Evolutionary conservation across 2,329 filamentous ascomycete genomes (phyloP), one percentile per base, ranked within the genome.

Genomic region (Xylariaceae sp.): DNA sequence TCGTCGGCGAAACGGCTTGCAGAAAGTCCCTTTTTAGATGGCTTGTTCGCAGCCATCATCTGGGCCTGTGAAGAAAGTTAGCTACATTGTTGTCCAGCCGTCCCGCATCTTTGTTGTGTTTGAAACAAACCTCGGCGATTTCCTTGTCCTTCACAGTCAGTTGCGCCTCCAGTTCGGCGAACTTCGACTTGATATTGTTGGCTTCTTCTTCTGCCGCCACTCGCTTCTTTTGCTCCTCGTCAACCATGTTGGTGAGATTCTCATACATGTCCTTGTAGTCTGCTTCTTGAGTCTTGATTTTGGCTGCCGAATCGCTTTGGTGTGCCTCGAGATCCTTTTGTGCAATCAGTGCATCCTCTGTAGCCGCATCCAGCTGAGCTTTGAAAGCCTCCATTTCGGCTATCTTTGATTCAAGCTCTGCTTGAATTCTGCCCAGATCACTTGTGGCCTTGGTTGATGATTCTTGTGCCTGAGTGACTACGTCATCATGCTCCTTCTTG

Each of bases 181-280:
- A 64, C 44, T 55, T 55, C 12, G 61, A 57, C 54, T 60, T 60
- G 38, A 60, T 55, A 35, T 61, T 59, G 19, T 52, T 51, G 21
- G 61, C 57, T 46, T 63, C 59, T 49, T 64, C 64, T 46, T 64
- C 61, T 16, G 46, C 47, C 5, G 49, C 52, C n/a, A 50, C 55
- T 22, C 58, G 48, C 56, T 64, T 65, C 56, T 62, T 71, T 55
- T 76, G 71, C 41, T 76, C 75, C 56, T 83, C 79, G 59, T 83
- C 79, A 2, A 82, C 71, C 42, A 83, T 66, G 54, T 76, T 65
- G 4, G 76, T 81, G 69, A 84, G 72, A 49, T 75, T 80, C 41
- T 84, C 79, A 58, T 80, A 77, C 67, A 84, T 76, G 52, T 82
- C 79, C 58, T 77, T 73, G 63, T 80, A 82, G 60, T 82, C 78